Evolutionary conservation across 1,284 basidiomycete genomes (phyloP), one percentile per base, ranked within the genome.

Genomic region (Ganoderma lucidum): DNA sequence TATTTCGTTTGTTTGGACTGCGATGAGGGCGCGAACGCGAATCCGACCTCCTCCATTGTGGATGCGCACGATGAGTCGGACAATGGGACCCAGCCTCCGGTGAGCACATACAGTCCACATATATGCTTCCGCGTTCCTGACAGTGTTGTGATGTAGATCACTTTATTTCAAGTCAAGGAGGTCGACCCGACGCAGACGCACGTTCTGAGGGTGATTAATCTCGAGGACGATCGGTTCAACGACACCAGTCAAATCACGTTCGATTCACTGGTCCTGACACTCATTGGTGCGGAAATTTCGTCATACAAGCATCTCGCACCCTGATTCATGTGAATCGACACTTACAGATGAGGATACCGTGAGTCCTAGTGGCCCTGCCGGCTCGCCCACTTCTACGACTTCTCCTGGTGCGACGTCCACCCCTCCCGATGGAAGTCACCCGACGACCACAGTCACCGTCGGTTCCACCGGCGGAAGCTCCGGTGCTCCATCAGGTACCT

Each of bases 201-300:
- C 67, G 69, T 73, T 15, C 72, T 83, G 32, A 67, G 65, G 15
- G 78, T 82, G 2, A 71, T 77, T 64, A 82, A 82, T 62, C 68
- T 81, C 39, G 72, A 74, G 28, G 78, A 78, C 65, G 63, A 64
- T 39, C 58, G 64, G 28, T 77, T 76, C 64, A 72, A 72, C 39
- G 69, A 72, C 44, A 68, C 68, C 28, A 78, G 80, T 53, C 67
- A 76, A 65, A 71, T 82, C 56, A 81, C 77, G 6, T 80, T 83
- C 51, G 73, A 77, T 39, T 76, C 76, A 39, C 65, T 82, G 15
- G 64, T 73, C 2, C 71, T 79, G 10, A 73, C 72, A 9, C 65
- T 75, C 0, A 70, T 71, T 30, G 68, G 74, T 56, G 39, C 68
- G 23, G 65, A 73, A 72, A 56, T 17, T 23, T 59, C 53, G 39